phyloP scores from a whole-genome alignment of 129 eudicot species.

The Pulicaria dysenterica region DNA sequence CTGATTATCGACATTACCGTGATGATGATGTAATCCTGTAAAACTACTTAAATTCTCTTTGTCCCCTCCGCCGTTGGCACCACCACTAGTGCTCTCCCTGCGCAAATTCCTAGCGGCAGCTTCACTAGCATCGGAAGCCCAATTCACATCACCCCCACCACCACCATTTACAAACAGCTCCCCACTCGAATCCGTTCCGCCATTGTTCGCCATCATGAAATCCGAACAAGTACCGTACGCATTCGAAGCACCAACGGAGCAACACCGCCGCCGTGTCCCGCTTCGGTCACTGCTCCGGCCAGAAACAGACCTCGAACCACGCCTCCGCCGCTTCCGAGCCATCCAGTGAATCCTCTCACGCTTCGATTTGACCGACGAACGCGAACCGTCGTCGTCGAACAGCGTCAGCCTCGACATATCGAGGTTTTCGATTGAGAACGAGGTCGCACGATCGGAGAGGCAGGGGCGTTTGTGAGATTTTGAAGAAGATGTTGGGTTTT shows the following conservation, averaged over 20 bases:
- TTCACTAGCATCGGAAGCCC: constrained; percentile 88
- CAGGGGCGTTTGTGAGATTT: constrained; percentile 78
- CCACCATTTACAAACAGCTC: constrained; percentile 73
- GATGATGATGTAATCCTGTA: constrained; percentile 44
- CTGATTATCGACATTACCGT: constrained; percentile 52
- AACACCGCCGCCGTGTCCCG: constrained; percentile 63
- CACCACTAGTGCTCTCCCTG: constrained; percentile 44
- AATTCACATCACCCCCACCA: constrained; percentile 61
- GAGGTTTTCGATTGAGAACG: constrained; percentile 66
- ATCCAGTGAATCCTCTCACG: constrained; percentile 48
- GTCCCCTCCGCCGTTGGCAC: constrained; percentile 53
- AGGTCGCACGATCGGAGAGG: constrained; percentile 71
- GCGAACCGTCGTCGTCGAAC: constrained; percentile 57
- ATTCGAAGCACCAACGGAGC: constrained; percentile 74
- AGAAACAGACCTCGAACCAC: constrained; percentile 85
- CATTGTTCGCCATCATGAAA: constrained; percentile 61
- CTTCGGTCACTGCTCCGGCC: constrained; percentile 85
- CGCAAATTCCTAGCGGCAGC: constrained; percentile 41
- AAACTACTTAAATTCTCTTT: constrained; percentile 9
- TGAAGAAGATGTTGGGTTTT: constrained; percentile 25
- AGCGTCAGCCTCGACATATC: constrained; percentile 73
- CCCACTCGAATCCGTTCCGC: constrained; percentile 96
- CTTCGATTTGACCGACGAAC: constrained; percentile 38
- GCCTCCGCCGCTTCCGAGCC: constrained; percentile 66
- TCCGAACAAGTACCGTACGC: constrained; percentile 88